phyloP scores from a whole-genome alignment of 2,329 filamentous ascomycete genomes.

The Basipetospora chlamydospora region DNA sequence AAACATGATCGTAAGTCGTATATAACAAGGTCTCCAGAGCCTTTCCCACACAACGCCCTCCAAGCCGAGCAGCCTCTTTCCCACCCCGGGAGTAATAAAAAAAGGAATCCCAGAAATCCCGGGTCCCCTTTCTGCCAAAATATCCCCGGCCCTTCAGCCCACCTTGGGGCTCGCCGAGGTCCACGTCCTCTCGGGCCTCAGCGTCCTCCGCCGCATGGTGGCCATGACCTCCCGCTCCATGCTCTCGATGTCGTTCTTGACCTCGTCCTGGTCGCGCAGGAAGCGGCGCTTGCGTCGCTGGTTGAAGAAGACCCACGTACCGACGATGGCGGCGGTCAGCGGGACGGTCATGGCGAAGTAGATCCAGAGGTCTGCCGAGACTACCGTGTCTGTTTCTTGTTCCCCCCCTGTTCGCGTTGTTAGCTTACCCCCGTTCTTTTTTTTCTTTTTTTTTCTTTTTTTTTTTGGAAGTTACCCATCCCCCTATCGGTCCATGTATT shows the following conservation, averaged over 20 bases:
- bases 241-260: slow-evolving; percentile 38
- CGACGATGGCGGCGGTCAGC: slow-evolving; percentile 38
- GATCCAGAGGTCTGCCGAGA: slow-evolving; percentile 42
- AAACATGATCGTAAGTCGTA: too few relatives aligned
- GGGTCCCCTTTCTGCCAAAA: too few relatives aligned
- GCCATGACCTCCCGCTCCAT: slow-evolving; percentile 45
- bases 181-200: slow-evolving; percentile 42
- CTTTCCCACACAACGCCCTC: too few relatives aligned
- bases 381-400: slow-evolving; percentile 23
- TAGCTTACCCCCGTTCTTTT: too few relatives aligned
- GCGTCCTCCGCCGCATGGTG: slow-evolving; percentile 38
- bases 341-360: slow-evolving; percentile 49
- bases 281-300: slow-evolving; percentile 32
- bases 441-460: too few relatives aligned
- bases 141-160: not conserved
- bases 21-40: too few relatives aligned
- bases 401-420: too few relatives aligned
- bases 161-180: slow-evolving; percentile 20
- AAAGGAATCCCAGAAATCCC: too few relatives aligned
- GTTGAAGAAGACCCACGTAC: slow-evolving; percentile 40
- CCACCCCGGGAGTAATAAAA: too few relatives aligned
- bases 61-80: not conserved
- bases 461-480: too few relatives aligned
- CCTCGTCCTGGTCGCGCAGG: slow-evolving; percentile 31
- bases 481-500: too few relatives aligned